These are phyloP conservation scores for Chrysanthemum makinoi DNA, from an alignment of 129 eudicot genomes.

Conservation along the genomic window DNA sequence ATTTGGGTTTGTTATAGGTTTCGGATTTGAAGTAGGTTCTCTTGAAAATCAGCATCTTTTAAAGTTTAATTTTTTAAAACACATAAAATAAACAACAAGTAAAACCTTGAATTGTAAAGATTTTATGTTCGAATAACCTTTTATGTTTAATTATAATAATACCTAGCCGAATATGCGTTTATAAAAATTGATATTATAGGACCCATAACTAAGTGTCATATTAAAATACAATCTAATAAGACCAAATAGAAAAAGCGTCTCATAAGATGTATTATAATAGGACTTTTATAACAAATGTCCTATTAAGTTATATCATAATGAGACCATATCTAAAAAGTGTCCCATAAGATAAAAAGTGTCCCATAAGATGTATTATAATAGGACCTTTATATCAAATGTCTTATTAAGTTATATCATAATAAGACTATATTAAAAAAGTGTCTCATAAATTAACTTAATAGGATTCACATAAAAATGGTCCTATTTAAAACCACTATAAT, in stretches of 20 bases:
- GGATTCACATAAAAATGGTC: not conserved
- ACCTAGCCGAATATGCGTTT: not conserved
- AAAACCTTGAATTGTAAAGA: not conserved
- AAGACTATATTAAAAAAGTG: not conserved
- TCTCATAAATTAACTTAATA: not conserved
- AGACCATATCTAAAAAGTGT: not conserved
- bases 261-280: not conserved
- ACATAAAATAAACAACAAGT: not conserved
- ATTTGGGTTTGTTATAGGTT: too few species aligned
- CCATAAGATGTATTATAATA: not conserved
- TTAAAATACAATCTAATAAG: not conserved
- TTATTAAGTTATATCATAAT: not conserved
- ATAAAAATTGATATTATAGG: not conserved
- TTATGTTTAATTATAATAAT: not conserved
- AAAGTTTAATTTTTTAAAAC: too few species aligned
- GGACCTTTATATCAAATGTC: not conserved
- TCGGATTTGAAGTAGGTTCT: too few species aligned
- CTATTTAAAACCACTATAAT: not conserved
- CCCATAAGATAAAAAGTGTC: too few species aligned
- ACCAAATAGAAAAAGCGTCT: not conserved
- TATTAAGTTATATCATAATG: not conserved
- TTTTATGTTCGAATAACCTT: not conserved
- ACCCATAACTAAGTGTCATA: not conserved
- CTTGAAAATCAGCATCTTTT: too few species aligned
- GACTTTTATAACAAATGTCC: not conserved